phyloP scores from a whole-genome alignment of 2,329 filamentous ascomycete genomes.

The Diaporthe sp. region DNA sequence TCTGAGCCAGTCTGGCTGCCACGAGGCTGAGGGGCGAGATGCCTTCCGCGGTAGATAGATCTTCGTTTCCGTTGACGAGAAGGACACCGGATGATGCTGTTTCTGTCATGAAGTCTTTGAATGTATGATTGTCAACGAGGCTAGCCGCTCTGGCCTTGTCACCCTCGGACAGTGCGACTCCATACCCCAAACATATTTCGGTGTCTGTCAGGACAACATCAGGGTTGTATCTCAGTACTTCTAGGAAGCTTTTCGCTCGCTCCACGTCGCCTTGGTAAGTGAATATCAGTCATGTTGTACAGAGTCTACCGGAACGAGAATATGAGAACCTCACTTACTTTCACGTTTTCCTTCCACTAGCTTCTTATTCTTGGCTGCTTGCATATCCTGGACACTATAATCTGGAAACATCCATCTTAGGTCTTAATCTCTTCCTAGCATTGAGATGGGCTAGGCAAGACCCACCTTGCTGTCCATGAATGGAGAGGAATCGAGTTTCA shows the following conservation, averaged over 20 bases:
- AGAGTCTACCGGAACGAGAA: rapidly evolving
- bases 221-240: background rate
- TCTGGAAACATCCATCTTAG: background rate
- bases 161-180: background rate
- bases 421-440: background rate
- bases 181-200: background rate
- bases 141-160: background rate
- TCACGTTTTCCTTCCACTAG: background rate
- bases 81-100: background rate
- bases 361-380: background rate
- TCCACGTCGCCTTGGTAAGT: background rate
- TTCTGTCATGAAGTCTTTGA: background rate
- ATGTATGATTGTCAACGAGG: background rate
- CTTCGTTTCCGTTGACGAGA: constrained; percentile 13
- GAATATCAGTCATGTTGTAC: background rate
- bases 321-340: background rate
- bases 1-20: constrained; percentile 26
- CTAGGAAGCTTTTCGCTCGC: background rate
- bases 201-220: constrained; percentile 2
- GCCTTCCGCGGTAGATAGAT: background rate
- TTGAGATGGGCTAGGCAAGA: background rate
- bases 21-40: constrained; percentile 30
- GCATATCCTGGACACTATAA: background rate
- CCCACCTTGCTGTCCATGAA: background rate
- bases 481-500: background rate